These are phyloP conservation scores for Rhodamnia argentea DNA, from an alignment of 345 rosid genomes.

Conservation along the genomic window DNA sequence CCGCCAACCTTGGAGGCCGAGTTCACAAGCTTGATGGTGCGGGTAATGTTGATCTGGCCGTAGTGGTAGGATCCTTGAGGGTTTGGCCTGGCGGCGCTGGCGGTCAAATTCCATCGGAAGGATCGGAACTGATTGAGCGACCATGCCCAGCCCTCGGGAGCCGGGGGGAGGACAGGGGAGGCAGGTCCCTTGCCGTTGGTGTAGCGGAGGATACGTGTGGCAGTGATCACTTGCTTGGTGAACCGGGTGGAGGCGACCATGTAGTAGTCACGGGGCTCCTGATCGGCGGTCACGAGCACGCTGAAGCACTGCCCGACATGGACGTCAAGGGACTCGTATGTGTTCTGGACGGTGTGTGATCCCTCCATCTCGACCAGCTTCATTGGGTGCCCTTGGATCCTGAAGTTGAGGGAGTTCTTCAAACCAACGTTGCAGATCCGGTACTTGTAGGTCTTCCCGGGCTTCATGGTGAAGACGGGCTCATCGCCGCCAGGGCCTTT, in stretches of 20 bases:
- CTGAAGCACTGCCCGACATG: constrained; percentile 58
- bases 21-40: constrained; percentile 56
- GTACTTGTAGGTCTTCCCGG: constrained; percentile 53
- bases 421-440: constrained; percentile 57
- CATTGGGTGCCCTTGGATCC: constrained; percentile 63
- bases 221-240: constrained; percentile 16
- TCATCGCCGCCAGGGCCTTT: constrained; percentile 19
- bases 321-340: constrained; percentile 58
- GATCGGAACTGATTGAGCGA: constrained; percentile 72
- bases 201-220: constrained; percentile 42
- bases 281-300: constrained; percentile 55
- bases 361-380: constrained; percentile 79
- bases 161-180: constrained; percentile 26
- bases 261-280: constrained; percentile 45
- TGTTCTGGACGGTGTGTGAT: constrained; percentile 49
- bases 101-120: constrained; percentile 69
- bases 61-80: constrained; percentile 81
- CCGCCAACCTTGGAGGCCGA: constrained; percentile 20
- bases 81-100: constrained; percentile 75
- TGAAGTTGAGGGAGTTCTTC: constrained; percentile 48
- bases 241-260: constrained; percentile 58
- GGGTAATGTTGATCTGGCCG: constrained; percentile 56
- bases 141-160: constrained; percentile 67
- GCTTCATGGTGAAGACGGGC: constrained; percentile 55
- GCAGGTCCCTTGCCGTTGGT: constrained; percentile 23